phyloP scores from a whole-genome alignment of 2,329 filamentous ascomycete genomes.

The Cercospora citrullina region DNA sequence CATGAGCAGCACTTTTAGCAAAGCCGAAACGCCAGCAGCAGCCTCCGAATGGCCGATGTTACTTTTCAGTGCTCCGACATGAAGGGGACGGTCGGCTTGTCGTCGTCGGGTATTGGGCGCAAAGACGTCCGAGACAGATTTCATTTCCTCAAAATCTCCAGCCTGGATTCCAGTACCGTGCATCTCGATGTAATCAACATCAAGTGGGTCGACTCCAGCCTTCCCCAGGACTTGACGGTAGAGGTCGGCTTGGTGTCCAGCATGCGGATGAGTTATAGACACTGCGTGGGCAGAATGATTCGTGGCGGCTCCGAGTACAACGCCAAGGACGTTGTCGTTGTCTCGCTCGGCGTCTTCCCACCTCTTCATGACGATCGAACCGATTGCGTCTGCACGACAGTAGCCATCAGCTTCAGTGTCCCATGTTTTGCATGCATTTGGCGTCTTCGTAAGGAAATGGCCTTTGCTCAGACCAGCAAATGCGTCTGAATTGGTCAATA shows the following conservation, averaged over 20 bases:
- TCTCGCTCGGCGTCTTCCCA: constrained; percentile 38
- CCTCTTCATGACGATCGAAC: constrained; percentile 35
- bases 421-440: constrained; percentile 31
- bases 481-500: constrained; percentile 22
- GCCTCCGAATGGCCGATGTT: constrained; percentile 37
- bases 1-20: constrained; percentile 67
- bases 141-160: constrained; percentile 25
- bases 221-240: constrained; percentile 16
- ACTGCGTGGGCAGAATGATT: constrained; percentile 23
- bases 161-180: constrained; percentile 28
- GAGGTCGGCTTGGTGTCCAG: constrained; percentile 22
- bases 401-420: constrained; percentile 36
- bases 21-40: constrained; percentile 49
- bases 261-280: constrained; percentile 26
- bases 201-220: constrained; percentile 19
- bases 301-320: constrained; percentile 18
- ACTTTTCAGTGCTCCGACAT: constrained; percentile 33
- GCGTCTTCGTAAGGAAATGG: constrained; percentile 31
- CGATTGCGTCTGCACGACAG: constrained; percentile 36
- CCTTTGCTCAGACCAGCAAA: constrained; percentile 32
- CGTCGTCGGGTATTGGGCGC: constrained; percentile 21
- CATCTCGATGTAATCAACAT: constrained; percentile 24
- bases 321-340: constrained; percentile 34
- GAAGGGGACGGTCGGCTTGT: constrained; percentile 20
- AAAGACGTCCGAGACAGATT: constrained; percentile 10